Evolutionary conservation across 2,329 filamentous ascomycete genomes (phyloP).

Genomic region (Cercospora beticola): DNA sequence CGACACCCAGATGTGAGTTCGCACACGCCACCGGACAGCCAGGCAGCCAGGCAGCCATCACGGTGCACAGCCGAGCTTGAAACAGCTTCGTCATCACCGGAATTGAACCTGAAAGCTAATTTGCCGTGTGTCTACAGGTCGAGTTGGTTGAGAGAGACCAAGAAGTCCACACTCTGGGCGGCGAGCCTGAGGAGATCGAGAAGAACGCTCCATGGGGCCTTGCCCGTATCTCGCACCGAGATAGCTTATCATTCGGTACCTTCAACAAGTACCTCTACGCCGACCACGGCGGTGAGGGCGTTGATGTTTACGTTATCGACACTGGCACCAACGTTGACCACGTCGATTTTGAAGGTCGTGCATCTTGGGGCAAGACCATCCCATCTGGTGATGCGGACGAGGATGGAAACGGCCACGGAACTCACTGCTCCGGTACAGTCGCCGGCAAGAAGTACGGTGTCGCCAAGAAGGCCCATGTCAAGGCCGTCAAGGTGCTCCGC

Average conservation of each 20-base stretch:
- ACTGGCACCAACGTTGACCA: slow-evolving; percentile 92
- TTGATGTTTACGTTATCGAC: slow-evolving; percentile 98
- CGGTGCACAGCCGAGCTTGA: slow-evolving; percentile 11
- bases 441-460: slow-evolving; percentile 99
- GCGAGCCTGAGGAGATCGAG: slow-evolving; percentile 61
- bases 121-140: slow-evolving; percentile 59
- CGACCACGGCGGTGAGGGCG: slow-evolving; percentile 86
- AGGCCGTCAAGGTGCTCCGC: slow-evolving; percentile 96
- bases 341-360: slow-evolving; percentile 95
- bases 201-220: slow-evolving; percentile 98
- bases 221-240: slow-evolving; percentile 93
- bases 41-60: slow-evolving; percentile 15
- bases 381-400: slow-evolving; percentile 78
- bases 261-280: slow-evolving; percentile 99
- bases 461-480: slow-evolving; percentile 95
- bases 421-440: slow-evolving; percentile 97
- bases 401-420: slow-evolving; percentile 97
- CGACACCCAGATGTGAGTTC: slow-evolving; percentile 91
- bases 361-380: slow-evolving; percentile 95
- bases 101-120: background rate
- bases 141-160: slow-evolving; percentile 96
- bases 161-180: slow-evolving; percentile 76
- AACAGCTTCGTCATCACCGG: slow-evolving; percentile 1
- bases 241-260: slow-evolving; percentile 79
- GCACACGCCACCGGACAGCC: slow-evolving; percentile 12